Percentiles rank a stretch among this genome's conserved stretches.
These are phyloP conservation scores for Lonicera japonica DNA, from an alignment of 129 eudicot species.

Conservation along the genomic window DNA sequence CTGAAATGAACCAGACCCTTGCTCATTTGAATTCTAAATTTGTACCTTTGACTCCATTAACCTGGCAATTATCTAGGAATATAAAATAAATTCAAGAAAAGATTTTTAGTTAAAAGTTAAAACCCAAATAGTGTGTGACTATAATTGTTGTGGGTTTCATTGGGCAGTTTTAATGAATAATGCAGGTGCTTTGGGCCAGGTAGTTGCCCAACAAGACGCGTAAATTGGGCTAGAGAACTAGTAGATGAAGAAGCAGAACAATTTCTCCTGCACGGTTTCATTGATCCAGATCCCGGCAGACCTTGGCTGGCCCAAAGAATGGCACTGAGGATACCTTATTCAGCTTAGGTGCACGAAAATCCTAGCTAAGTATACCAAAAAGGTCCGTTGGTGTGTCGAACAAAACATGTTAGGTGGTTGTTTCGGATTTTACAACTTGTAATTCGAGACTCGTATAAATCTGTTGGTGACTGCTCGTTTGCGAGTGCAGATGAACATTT, in stretches of 20 bases:
- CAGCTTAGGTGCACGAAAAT: conserved; percentile 33
- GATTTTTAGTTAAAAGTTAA: too few species aligned
- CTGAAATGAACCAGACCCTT: not conserved
- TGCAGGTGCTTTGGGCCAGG: conserved; percentile 89
- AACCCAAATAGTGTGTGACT: not conserved
- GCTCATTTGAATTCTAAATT: not conserved
- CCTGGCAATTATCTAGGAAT: not conserved
- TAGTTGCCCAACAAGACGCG: conserved; percentile 60
- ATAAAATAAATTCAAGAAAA: too few species aligned
- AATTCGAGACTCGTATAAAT: not conserved
- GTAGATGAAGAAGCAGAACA: conserved; percentile 76
- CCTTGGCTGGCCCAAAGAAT: conserved; percentile 79
- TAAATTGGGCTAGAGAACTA: conserved; percentile 86
- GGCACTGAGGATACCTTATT: conserved; percentile 73
- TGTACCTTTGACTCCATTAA: not conserved
- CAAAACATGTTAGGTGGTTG: not conserved
- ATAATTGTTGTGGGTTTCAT: not conserved
- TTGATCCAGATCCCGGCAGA: conserved; percentile 69
- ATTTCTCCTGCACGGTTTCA: conserved; percentile 60
- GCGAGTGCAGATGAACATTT: not conserved
- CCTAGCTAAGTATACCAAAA: not conserved
- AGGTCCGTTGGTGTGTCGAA: not conserved
- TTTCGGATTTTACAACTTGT: not conserved
- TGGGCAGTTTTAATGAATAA: not conserved
- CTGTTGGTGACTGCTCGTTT: not conserved